Percentiles rank a stretch among this genome's conserved stretches.
phyloP scores from a whole-genome alignment of 192 early-diverging fungal genomes.

The Lunasporangiospora selenospora region DNA sequence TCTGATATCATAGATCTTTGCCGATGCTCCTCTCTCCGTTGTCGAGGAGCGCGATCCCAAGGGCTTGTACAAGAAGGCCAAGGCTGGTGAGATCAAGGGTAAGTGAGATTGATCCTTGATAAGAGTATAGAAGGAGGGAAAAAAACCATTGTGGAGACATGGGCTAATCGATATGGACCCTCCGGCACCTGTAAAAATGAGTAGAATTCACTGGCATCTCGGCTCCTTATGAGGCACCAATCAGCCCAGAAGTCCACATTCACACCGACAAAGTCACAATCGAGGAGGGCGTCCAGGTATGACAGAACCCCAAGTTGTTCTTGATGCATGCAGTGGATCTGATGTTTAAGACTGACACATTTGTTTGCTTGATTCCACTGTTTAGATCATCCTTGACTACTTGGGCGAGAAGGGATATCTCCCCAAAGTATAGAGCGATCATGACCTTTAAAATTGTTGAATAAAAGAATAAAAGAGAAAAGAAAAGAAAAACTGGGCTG shows the following conservation, averaged over 20 bases:
- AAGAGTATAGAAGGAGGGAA: background rate
- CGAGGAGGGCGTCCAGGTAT: slow-evolving; percentile 69
- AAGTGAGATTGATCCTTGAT: background rate
- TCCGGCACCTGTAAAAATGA: no score
- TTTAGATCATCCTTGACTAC: slow-evolving; percentile 42
- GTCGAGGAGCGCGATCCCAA: slow-evolving; percentile 94
- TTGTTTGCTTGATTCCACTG: background rate
- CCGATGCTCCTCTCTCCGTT: slow-evolving; percentile 86
- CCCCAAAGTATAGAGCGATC: slow-evolving; percentile 23
- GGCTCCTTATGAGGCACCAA: slow-evolving; percentile 90
- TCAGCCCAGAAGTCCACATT: slow-evolving; percentile 85
- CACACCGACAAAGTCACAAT: slow-evolving; percentile 77
- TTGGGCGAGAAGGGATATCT: slow-evolving; percentile 36
- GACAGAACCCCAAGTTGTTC: background rate
- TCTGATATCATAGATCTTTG: slow-evolving; percentile 61
- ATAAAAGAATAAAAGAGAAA: no score
- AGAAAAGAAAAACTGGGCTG: no score
- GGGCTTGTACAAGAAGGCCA: slow-evolving; percentile 96
- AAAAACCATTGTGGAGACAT: no score
- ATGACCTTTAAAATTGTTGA: no score
- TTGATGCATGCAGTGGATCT: background rate
- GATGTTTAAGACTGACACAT: background rate
- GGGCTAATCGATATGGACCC: no score
- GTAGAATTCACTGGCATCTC: slow-evolving; percentile 93
- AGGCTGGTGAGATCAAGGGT: slow-evolving; percentile 90